Evolutionary conservation across 176 grass and related monocot species (phyloP), one percentile per base, ranked within the genome.

Genomic region (Triticum turgidum): DNA sequence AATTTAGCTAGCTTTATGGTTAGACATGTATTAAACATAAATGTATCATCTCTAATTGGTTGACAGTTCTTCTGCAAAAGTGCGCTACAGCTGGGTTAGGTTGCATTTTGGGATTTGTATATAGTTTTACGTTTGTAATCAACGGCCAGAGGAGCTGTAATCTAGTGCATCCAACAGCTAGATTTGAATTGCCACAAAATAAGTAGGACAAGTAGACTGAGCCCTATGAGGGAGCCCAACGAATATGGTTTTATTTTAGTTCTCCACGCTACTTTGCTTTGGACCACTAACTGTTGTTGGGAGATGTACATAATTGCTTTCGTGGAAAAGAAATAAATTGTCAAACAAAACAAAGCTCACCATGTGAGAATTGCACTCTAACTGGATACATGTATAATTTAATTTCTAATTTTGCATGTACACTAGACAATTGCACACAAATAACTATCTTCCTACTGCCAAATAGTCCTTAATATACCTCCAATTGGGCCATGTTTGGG

Each of bases 141-240:
- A 14, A 68, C 52, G 54, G 47, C 17, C 61, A 70, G 59, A 69
- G 21, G 45, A 75, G 75, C 6, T 80, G 38, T 84, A 76, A 80
- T 84, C 35, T 84, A 91, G 47, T 87, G 85, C 67, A 69, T 38
- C 70, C 52, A 66, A 80, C 47, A 87, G 75, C 85, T 80, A 87
- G 80, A 91, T 91, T 79, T 91, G 61, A 2, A 38, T 76, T 91
- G 44, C 35, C 5, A 49, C 68, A 87, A 0, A 47, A 79, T 45
- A 87, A 75, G 34, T 76, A 80, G 67, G 67, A 59, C 80, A 80
- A 80, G 58, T 70, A 79, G 66, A 44, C 73, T 66, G 41, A 79
- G 74, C 12, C 42, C 73, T 61, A 15, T 7, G 80, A 37, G 73
- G 56, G 56, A 74, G 61, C 33, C 45, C 58, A 66, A 59, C 2